Percentiles rank a stretch among this genome's conserved stretches.
These are phyloP conservation scores for Mrakia hoshinonis DNA, from an alignment of 768 basidiomycete species.

Conservation along the genomic window DNA sequence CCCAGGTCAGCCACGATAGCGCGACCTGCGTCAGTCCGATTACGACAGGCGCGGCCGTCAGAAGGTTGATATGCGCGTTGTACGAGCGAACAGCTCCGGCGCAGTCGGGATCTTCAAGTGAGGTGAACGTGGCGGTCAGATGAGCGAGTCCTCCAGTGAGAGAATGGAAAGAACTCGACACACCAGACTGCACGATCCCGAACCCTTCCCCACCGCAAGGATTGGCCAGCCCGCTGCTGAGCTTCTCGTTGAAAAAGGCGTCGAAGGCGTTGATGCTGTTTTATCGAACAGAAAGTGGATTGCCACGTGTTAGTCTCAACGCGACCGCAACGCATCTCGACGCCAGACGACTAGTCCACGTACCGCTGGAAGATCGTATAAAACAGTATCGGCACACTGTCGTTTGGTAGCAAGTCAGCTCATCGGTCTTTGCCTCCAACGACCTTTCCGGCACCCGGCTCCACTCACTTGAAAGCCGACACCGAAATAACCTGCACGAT, in stretches of 20 bases:
- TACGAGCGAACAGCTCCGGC: not conserved
- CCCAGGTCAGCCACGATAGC: not conserved
- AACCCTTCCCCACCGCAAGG: not conserved
- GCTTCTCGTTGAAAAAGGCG: constrained; percentile 2
- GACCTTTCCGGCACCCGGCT: not conserved
- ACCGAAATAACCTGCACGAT: constrained; percentile 1
- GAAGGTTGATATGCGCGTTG: not conserved
- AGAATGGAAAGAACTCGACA: not conserved
- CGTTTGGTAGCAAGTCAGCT: too few relatives aligned
- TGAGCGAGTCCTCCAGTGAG: not conserved
- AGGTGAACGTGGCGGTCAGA: not conserved
- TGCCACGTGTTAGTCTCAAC: too few relatives aligned
- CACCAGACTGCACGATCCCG: not conserved
- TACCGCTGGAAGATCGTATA: constrained; percentile 15
- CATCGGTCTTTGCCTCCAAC: not conserved
- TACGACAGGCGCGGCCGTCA: constrained; percentile 16
- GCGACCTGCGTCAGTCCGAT: constrained; percentile 3
- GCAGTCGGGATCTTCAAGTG: not conserved
- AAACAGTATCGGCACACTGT: constrained; percentile 4
- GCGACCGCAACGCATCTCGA: too few relatives aligned
- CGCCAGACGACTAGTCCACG: too few relatives aligned
- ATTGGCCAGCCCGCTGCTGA: not conserved
- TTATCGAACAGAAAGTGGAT: not conserved
- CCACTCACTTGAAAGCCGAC: not conserved
- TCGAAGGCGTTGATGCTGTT: not conserved